These are phyloP conservation scores for Wickerhamia fluorescens DNA, from an alignment of 805 yeast species.

Conservation along the genomic window DNA sequence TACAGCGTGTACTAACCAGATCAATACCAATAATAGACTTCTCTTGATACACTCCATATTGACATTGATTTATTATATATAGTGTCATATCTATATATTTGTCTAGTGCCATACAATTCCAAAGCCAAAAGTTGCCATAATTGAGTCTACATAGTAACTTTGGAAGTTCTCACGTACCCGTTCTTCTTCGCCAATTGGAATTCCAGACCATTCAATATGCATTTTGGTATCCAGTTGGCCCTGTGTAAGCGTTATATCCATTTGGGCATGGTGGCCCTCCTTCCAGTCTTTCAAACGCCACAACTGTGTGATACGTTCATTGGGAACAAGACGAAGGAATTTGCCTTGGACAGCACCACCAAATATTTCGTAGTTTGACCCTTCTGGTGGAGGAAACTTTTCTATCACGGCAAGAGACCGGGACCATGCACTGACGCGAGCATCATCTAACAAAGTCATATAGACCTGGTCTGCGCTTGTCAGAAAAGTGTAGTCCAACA, in stretches of 20 bases:
- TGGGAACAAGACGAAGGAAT: slow-evolving; percentile 50
- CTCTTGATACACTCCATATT: slow-evolving; percentile 1
- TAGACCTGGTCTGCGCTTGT: slow-evolving; percentile 85
- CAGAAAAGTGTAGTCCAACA: slow-evolving; percentile 72
- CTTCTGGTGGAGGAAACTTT: slow-evolving; percentile 42
- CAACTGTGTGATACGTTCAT: slow-evolving; percentile 55
- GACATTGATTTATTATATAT: background rate
- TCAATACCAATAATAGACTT: background rate
- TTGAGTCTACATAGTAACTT: slow-evolving; percentile 81
- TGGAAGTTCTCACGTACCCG: slow-evolving; percentile 78
- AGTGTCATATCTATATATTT: background rate
- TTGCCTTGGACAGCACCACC: slow-evolving; percentile 84
- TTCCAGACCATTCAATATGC: slow-evolving; percentile 74
- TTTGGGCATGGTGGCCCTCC: slow-evolving; percentile 66
- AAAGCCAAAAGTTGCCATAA: slow-evolving; percentile 88
- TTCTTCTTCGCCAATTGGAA: slow-evolving; percentile 95
- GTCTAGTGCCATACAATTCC: slow-evolving; percentile 77
- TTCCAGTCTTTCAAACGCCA: slow-evolving; percentile 95
- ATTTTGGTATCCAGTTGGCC: slow-evolving; percentile 81
- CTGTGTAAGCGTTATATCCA: slow-evolving; percentile 62
- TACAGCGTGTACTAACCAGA: too few species aligned
- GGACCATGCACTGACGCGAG: slow-evolving; percentile 85
- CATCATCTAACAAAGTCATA: slow-evolving; percentile 66
- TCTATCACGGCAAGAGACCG: slow-evolving; percentile 61
- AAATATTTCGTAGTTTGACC: slow-evolving; percentile 62